A percentile compares a stretch with the other conserved stretches of the same genome.
Evolutionary conservation across 495 filamentous ascomycete genomes (phyloP).

Genomic region (Penicillium cataractarum): DNA sequence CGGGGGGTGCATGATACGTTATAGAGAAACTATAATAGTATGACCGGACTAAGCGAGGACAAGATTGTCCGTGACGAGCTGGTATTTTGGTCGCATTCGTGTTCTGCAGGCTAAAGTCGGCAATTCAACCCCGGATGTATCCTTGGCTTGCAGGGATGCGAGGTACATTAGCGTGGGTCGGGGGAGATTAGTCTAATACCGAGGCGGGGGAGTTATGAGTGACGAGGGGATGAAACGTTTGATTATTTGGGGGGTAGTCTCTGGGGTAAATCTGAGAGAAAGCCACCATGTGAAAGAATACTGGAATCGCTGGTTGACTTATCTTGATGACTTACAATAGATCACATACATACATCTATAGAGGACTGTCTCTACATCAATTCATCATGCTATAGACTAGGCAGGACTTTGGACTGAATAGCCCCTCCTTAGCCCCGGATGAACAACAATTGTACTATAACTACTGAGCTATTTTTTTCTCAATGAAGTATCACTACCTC

Average conservation of each 20-base stretch:
- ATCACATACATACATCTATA: no score
- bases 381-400: no score
- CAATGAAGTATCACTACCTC: background rate
- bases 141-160: slow-evolving; percentile 6
- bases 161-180: slow-evolving; percentile 14
- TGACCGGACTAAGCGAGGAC: slow-evolving; percentile 6
- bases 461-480: background rate
- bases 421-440: no score
- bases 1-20: no score
- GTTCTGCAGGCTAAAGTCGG: slow-evolving; percentile 23
- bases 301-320: no score
- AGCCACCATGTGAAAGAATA: no score
- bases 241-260: background rate
- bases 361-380: no score
- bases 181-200: slow-evolving; percentile 3
- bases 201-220: background rate
- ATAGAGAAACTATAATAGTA: background rate
- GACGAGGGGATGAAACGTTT: background rate
- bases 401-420: no score
- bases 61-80: slow-evolving; percentile 23
- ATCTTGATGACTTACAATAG: no score
- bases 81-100: slow-evolving; percentile 1
- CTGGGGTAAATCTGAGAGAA: background rate
- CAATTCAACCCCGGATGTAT: slow-evolving; percentile 15
- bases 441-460: no score